A percentile compares a stretch with the other conserved stretches of the same genome.
Evolutionary conservation across 2,329 filamentous ascomycete species (phyloP).

Genomic region (Pestalotiopsis sp.): DNA sequence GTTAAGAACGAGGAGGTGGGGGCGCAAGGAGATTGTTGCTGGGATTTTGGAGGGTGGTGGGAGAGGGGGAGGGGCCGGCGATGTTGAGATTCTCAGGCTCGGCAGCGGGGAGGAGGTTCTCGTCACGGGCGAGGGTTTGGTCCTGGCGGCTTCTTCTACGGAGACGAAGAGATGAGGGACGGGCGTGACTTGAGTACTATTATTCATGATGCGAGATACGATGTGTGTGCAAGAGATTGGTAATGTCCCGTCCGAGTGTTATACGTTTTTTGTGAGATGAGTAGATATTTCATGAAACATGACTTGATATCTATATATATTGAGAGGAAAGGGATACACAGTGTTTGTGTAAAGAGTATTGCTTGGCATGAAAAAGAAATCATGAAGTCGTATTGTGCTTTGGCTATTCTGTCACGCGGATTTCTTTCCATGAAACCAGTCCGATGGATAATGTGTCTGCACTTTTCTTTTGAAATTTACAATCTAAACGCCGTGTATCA

Average conservation of each 20-base stretch:
- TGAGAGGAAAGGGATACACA: too few species aligned
- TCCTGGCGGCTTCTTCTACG: slow-evolving; percentile 20
- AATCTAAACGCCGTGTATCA: too few species aligned
- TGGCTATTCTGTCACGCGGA: not conserved
- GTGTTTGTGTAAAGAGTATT: too few species aligned
- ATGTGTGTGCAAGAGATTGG: too few species aligned
- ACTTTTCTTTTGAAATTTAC: too few species aligned
- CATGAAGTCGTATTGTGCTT: not conserved
- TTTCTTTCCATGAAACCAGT: not conserved
- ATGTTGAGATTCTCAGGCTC: slow-evolving; percentile 46
- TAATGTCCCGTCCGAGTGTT: too few species aligned
- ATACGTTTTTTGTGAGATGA: too few species aligned
- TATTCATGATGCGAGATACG: too few species aligned
- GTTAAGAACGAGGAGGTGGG: slow-evolving; percentile 49
- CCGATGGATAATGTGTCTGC: too few species aligned
- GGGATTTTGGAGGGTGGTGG: not conserved
- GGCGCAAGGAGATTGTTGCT: slow-evolving; percentile 45
- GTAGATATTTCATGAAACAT: too few species aligned
- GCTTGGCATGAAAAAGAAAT: not conserved
- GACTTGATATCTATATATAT: too few species aligned
- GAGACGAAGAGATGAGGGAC: not conserved
- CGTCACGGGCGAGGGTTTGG: slow-evolving; percentile 42
- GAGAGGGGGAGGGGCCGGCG: slow-evolving; percentile 18
- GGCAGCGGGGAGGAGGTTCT: slow-evolving; percentile 45
- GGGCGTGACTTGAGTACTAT: too few species aligned